Evolutionary conservation across 495 filamentous ascomycete species (phyloP).

Genomic region (Trichoderma reesei): DNA sequence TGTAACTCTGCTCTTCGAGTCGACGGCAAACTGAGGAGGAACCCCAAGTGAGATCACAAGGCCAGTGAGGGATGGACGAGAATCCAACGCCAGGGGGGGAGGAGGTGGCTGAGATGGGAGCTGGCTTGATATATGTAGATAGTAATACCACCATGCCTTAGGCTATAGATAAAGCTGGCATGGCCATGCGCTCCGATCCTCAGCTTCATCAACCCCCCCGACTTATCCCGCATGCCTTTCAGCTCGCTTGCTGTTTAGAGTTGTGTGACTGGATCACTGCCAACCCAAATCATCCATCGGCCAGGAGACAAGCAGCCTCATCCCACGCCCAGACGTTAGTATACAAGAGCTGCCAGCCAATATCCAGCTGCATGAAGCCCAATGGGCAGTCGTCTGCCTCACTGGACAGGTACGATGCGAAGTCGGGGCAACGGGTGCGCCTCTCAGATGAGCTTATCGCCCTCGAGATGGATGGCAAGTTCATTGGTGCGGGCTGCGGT

Average conservation of each 20-base stretch:
- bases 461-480: constrained; percentile 2
- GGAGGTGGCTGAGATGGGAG: neutral
- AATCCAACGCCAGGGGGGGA: neutral
- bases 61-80: neutral
- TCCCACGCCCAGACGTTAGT: neutral
- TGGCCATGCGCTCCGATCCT: neutral
- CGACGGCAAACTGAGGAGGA: neutral
- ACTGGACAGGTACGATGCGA: neutral
- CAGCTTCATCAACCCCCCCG: neutral
- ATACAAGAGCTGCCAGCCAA: neutral
- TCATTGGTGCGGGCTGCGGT: neutral
- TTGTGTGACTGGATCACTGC: neutral
- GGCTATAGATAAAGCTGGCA: neutral
- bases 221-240: neutral
- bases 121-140: constrained; percentile 2
- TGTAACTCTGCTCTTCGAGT: neutral
- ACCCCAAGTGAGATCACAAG: neutral
- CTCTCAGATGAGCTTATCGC: constrained; percentile 4
- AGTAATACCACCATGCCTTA: neutral
- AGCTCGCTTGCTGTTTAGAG: neutral
- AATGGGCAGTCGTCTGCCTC: neutral
- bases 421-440: neutral
- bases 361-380: neutral
- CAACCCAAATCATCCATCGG: neutral
- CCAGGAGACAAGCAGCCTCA: neutral